Evolutionary conservation across 306 rosid species (phyloP).

Genomic region (Castanea mollissima): DNA sequence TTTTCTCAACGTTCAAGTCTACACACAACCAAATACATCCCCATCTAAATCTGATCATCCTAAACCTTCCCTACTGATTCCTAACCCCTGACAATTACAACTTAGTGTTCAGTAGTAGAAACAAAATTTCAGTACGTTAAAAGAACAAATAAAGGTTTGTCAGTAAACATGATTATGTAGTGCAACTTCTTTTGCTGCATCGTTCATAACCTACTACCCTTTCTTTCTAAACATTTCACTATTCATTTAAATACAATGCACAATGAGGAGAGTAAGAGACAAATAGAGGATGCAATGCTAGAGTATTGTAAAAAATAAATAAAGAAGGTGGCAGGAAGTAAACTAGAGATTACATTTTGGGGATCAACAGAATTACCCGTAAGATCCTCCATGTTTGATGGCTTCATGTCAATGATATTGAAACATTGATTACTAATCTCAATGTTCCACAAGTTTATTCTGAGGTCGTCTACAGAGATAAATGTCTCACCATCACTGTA

Average conservation of each 20-base stretch:
- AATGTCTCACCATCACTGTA: conserved; percentile 75
- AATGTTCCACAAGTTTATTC: conserved; percentile 80
- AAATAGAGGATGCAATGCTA: neutral
- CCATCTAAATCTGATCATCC: neutral
- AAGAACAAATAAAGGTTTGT: neutral
- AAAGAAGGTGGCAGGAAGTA: conserved; percentile 3
- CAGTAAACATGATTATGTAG: neutral
- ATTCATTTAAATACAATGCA: neutral
- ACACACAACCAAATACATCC: neutral
- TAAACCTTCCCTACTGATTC: neutral
- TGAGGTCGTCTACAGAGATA: conserved; percentile 67
- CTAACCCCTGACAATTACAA: neutral
- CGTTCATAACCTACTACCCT: neutral
- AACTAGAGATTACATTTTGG: neutral
- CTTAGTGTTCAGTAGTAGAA: neutral
- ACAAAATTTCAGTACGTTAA: neutral
- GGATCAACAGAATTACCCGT: conserved; percentile 45
- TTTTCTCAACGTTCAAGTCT: neutral
- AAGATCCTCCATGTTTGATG: conserved; percentile 65
- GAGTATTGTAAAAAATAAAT: neutral
- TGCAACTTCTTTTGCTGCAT: neutral
- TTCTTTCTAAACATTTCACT: neutral
- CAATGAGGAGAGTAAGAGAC: neutral
- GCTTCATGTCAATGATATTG: conserved; percentile 74
- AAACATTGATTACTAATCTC: conserved; percentile 63